Base-by-base conservation (phyloP, 2,329 filamentous ascomycete species). In the Aspergillus transmontanensis region DNA sequence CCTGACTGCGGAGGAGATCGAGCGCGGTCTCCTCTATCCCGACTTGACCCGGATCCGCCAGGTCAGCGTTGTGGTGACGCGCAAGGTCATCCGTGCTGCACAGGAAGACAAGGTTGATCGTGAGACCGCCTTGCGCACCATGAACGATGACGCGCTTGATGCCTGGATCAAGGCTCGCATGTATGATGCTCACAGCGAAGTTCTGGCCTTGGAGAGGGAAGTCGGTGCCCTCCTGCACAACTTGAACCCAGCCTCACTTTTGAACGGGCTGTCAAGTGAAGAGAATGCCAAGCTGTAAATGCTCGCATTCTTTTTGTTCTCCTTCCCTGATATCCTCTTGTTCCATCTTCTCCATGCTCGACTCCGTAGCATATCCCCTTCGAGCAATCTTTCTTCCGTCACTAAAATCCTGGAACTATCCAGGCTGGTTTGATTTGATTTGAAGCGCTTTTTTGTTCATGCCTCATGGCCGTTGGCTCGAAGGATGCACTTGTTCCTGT, bases 81-180 rank as follows among this genome's bases (percentile, higher is more conserved):
- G 93, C 57, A 93, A 94, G 80, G 94, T 97, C 70, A 97, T 98
- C 85, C 94, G 95, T 77, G 90, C 92, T 26, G 94, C 94, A 6
- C 91, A 96, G 72, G 84, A 89, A 67, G 92, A 92, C 71, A 90
- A 91, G 65, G 91, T 97, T 57, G 82, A 83, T 68, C 78, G 82
- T 41, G 77, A 83, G 68, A 78, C 79, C 19, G 68, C 72, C 32
- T 78, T 83, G 23, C 79, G 81, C 58, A 72, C 71, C 14, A 76
- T 83, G 74, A 74, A 67, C 50, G 80, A 83, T 64, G 68, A 72
- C 11, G 72, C 80, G 36, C 71, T 84, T 45, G 81, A 83, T 64
- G 72, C 73, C 48, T 84, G 79, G 79, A 82, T 84, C 74, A 80
- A 79, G 69, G 68, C 73, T 12, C 80, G 78, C 69, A 84, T 84